Evolutionary conservation across 371 early-diverging fungal species (phyloP).

Genomic region (Fennellomyces sp.): DNA sequence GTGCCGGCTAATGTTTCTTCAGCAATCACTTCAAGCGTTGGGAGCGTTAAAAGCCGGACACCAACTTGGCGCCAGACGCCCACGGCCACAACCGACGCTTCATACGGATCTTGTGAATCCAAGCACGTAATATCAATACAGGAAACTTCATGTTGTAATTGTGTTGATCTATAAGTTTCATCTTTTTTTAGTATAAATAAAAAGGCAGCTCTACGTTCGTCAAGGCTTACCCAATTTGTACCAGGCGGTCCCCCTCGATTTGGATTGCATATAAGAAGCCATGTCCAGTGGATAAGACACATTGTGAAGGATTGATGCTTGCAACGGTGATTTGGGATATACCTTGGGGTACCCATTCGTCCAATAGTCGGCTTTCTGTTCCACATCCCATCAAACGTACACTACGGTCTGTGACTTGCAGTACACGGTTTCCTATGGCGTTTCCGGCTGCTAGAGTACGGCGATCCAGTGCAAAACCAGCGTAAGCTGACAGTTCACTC

Average conservation of each 20-base stretch:
- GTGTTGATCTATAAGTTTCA: constrained; percentile 22
- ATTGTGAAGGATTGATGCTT: constrained; percentile 59
- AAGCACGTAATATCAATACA: constrained; percentile 73
- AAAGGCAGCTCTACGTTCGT: background rate
- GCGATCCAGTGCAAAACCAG: constrained; percentile 37
- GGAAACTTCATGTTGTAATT: constrained; percentile 69
- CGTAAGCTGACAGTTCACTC: constrained; percentile 27
- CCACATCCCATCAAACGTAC: constrained; percentile 38
- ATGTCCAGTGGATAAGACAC: constrained; percentile 69
- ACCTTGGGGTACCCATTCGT: constrained; percentile 58
- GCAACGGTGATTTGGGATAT: constrained; percentile 63
- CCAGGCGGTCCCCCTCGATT: constrained; percentile 40
- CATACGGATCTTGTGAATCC: constrained; percentile 31
- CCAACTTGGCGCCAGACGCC: constrained; percentile 80
- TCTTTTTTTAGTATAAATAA: background rate
- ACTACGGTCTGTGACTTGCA: constrained; percentile 48
- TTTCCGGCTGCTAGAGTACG: constrained; percentile 44
- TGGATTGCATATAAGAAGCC: constrained; percentile 63
- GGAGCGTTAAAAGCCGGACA: constrained; percentile 65
- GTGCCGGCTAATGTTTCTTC: constrained; percentile 58
- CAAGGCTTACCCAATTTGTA: constrained; percentile 49
- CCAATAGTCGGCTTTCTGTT: constrained; percentile 30
- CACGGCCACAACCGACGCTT: constrained; percentile 62
- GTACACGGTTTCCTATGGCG: constrained; percentile 25
- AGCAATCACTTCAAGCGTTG: constrained; percentile 53